Evolutionary conservation across 805 yeast species (phyloP), one percentile per base, ranked within the genome.

Genomic region (Lipomyces spencermartinsiae): DNA sequence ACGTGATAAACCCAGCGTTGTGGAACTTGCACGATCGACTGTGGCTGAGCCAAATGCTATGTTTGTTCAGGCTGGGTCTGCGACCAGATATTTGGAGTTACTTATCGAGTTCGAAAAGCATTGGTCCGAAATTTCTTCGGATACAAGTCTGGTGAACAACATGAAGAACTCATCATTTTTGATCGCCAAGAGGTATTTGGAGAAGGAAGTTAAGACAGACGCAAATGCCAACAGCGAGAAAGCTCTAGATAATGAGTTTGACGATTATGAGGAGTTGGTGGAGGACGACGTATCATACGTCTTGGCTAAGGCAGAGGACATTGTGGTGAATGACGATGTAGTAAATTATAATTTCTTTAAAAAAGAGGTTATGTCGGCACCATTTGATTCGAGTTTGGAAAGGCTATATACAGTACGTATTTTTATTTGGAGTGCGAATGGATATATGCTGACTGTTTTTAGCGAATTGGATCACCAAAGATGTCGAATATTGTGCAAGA

Each of bases 321-420:
- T 79, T 31, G 76, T 75, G 9, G 74, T 80, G 51, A 78, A 78
- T 9, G 82, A 80, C 64, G 80, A 80, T 63, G 77, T 80, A 6
- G 74, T 79, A 10, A 63, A 74, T 5, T 80, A 73, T 73, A 78
- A 79, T 66, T 73, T 74, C 59, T 80, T 80, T 73, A 78, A 76
- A 61, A 46, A 65, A 29, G 68, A 74, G 16, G 61, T 80, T 10
- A 62, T 74, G 22, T 71, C 78, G 1, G 79, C 80, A 2, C 83
- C 83, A 0, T 80, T 76, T 63, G 75, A 73, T n/a, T 64, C 64
- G 12, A 53, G 37, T 0, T 60, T 80, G 10, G 83, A 80, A 65
- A 39, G 39, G 19, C 68, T 80, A 1, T 80, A 78, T 58, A 7
- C 10, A 59, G 65, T 64, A 55, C 19, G 63, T 14, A 35, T 31